Base-by-base conservation (phyloP, 2,329 filamentous ascomycete species). In the Penicillium corylophilum region DNA sequence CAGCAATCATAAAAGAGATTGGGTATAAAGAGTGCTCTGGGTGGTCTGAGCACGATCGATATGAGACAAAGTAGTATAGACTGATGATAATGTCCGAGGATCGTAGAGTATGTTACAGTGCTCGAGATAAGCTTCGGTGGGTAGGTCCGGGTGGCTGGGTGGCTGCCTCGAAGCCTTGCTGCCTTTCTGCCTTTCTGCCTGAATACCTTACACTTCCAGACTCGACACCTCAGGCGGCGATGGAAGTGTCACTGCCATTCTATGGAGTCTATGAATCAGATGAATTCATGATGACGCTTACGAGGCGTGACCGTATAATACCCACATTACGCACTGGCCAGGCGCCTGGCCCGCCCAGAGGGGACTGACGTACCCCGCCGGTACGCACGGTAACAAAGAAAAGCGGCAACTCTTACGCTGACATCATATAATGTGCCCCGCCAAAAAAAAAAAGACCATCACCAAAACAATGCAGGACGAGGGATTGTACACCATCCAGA, bases 401-500 rank as follows among this genome's bases (percentile, higher is more conserved):
- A 31, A 18, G 12, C 16, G 28, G 13, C 54, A 58, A 53, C 59
- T 50, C 59, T 51, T 20, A 23, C 10, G 53, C 50, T 46, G 39
- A 63, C 61, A 61, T 63, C 61, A 63, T 60, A 31, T 13, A 26
- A 41, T 38, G n/a, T 57, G 55, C 59, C 61, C 61, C 60, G 50
- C 60, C 60, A 54, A 50, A 56, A 52, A 53, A 55, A 55, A 52
- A 50, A 47, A 44, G 7, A 24, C 9, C 15, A 26, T 26, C 24
- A 48, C 35, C 24, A 46, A 45, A 47, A 45, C 29, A 33, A 39
- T 41, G 35, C 15, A 46, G 7, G 41, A 18, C 8, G 15, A 31
- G 8, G 36, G 52, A 57, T 56, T 57, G 56, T 44, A 24, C 18
- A 10, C 24, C 1, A 31, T 47, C 20, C 4, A 28, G 31, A 42